These are phyloP conservation scores for Xylariaceae sp. DNA, from an alignment of 2,329 filamentous ascomycete species.

Conservation along the genomic window DNA sequence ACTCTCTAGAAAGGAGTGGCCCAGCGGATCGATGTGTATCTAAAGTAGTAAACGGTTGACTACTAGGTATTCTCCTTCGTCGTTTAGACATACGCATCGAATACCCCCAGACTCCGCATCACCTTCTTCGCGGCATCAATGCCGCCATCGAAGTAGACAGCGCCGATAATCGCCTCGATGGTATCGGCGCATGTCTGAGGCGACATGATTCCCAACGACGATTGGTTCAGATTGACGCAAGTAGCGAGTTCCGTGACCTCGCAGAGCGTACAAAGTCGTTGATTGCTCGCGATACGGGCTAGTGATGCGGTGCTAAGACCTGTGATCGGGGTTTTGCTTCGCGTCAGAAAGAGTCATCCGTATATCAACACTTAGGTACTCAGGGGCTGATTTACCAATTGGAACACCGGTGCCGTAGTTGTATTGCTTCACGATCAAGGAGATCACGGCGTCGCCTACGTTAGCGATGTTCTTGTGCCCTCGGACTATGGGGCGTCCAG, in stretches of 20 bases:
- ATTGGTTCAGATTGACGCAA: constrained; percentile 14
- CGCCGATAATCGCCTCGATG: constrained; percentile 14
- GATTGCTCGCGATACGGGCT: neutral
- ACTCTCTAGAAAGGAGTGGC: too few species aligned
- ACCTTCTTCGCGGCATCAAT: constrained; percentile 7
- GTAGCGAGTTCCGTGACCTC: constrained; percentile 6
- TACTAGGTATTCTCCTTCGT: neutral
- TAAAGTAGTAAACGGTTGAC: too few species aligned
- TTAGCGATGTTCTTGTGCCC: constrained; percentile 15
- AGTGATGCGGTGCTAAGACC: neutral
- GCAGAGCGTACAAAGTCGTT: constrained; percentile 3
- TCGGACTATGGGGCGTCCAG: neutral
- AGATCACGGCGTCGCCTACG: constrained; percentile 12
- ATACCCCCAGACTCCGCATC: constrained; percentile 6
- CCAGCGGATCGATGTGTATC: too few species aligned
- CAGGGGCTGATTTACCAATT: constrained; percentile 5
- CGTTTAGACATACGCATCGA: neutral
- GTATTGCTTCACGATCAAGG: constrained; percentile 2
- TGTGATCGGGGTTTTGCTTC: neutral
- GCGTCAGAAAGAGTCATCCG: neutral
- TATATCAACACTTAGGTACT: neutral
- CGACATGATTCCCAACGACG: neutral
- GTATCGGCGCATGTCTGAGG: constrained; percentile 13
- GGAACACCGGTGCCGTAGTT: constrained; percentile 1
- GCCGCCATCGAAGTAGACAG: constrained; percentile 15